Evolutionary conservation across 23 red algal genomes (phyloP), one percentile per base, ranked within the genome.

Genomic region (Agarophyton chilense): DNA sequence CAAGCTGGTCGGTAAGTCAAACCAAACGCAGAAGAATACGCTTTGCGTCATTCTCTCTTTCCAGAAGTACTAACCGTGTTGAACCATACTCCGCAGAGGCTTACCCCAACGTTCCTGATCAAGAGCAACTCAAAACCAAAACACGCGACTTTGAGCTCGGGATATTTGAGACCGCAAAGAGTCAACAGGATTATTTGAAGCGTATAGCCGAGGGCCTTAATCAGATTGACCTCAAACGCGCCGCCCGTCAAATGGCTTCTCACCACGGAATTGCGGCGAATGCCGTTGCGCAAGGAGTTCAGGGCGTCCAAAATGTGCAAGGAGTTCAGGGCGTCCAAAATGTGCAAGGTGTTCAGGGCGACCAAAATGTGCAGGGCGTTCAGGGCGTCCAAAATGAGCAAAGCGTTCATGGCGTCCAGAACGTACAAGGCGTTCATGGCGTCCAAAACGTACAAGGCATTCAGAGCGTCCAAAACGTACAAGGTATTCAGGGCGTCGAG

Each of bases 141-240:
- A 93, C 90, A 10, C 40, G 79, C 19, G 33, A 33, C 1, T 93
- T 85, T 40, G 90, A 93, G 70, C 26, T 34, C 17, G 32, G 73
- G 10, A 72, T 70, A 26, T 93, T 86, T 65, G 21, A 78, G 7
- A 56, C 21, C 21, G 66, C 90, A 16, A 17, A n/a, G 17, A 78
- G 72, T 49, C 90, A 80, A 44, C 51, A 51, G 24, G 90, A 93
- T 44, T 93, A 93, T 53, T 67, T 93, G 18, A 28, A 77, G 38
- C 35, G 46, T 34, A 93, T 93, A 32, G 79, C 78, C 2, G 71
- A 84, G 38, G 63, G 90, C 19, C 68, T 93, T 6, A 78, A 45
- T 36, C 42, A 76, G n/a, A 46, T 84, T 24, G 78, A 93, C n/a
- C 50, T n/a, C n/a, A n/a, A n/a, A n/a, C n/a, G n/a, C n/a, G n/a